phyloP scores from a whole-genome alignment of 805 yeast species.

The Candida rishiriensis region DNA sequence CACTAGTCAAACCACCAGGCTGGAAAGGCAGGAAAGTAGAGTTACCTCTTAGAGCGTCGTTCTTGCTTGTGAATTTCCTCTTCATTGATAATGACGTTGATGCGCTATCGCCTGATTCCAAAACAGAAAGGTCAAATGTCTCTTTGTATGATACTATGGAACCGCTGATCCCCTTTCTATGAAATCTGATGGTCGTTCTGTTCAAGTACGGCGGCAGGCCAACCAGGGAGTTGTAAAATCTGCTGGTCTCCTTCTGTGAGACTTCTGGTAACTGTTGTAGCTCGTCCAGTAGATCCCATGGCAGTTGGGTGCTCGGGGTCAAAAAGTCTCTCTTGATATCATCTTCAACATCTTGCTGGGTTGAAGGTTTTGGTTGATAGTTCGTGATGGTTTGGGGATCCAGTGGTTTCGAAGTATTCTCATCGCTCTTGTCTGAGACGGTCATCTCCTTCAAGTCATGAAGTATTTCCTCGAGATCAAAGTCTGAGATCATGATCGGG shows the following conservation, averaged over 20 bases:
- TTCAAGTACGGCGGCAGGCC: conserved; percentile 55
- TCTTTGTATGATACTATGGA: conserved; percentile 59
- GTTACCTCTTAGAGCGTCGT: conserved; percentile 63
- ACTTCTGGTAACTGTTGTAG: conserved; percentile 54
- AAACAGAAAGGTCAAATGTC: conserved; percentile 43
- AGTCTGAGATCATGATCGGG: conserved; percentile 2
- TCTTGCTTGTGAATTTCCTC: conserved; percentile 59
- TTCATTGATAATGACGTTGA: conserved; percentile 69
- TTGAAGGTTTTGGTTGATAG: conserved; percentile 3
- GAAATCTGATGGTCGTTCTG: conserved; percentile 63
- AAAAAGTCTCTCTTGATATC: conserved; percentile 42
- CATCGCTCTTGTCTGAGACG: neutral
- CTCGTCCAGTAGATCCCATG: conserved; percentile 67
- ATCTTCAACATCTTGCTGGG: conserved; percentile 10
- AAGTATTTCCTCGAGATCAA: conserved; percentile 9
- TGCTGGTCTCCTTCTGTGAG: conserved; percentile 15
- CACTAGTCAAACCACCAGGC: conserved; percentile 69
- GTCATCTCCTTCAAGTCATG: neutral
- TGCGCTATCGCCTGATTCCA: conserved; percentile 46
- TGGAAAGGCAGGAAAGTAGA: conserved; percentile 80
- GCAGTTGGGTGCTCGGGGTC: conserved; percentile 56
- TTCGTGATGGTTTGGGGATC: conserved; percentile 15
- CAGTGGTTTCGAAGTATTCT: conserved; percentile 6
- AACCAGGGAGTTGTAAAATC: conserved; percentile 46
- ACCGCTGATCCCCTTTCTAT: conserved; percentile 74